Evolutionary conservation across 495 filamentous ascomycete species (phyloP).

Genomic region (Apodospora peruviana): DNA sequence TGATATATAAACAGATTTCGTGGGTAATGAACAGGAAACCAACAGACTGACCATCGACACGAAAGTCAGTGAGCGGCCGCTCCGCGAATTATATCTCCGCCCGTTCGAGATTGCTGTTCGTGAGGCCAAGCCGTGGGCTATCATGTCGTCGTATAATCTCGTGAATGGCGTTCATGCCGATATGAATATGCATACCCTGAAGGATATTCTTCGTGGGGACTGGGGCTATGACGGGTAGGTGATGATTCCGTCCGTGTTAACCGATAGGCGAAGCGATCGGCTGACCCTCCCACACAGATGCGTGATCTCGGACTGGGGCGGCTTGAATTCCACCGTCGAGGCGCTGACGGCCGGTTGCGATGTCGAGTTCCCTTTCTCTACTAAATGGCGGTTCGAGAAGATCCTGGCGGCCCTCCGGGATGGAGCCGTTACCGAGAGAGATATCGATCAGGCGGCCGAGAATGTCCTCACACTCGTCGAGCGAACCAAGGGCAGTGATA

Average conservation of each 20-base stretch:
- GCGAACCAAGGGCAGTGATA: constrained; percentile 53
- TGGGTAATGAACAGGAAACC: constrained; percentile 81
- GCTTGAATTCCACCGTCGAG: constrained; percentile 63
- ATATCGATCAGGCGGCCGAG: constrained; percentile 48
- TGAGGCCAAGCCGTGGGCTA: constrained; percentile 70
- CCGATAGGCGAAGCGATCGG: constrained; percentile 1
- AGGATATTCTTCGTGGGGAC: constrained; percentile 68
- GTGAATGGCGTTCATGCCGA: constrained; percentile 74
- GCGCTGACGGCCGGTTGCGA: constrained; percentile 71
- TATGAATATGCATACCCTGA: constrained; percentile 64
- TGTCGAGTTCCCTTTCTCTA: constrained; percentile 72
- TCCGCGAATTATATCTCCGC: constrained; percentile 76
- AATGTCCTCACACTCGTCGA: constrained; percentile 67
- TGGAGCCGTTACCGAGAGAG: constrained; percentile 47
- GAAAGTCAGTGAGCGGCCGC: constrained; percentile 62
- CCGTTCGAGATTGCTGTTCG: constrained; percentile 78
- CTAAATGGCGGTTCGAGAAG: constrained; percentile 65
- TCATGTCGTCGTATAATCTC: constrained; percentile 86
- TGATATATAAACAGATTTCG: constrained; percentile 55
- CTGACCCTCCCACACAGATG: constrained; percentile 37
- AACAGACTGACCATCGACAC: constrained; percentile 68
- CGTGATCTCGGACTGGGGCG: constrained; percentile 72
- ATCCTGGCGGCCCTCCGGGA: constrained; percentile 56
- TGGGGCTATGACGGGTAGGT: constrained; percentile 67
- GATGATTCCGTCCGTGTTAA: not conserved